Evolutionary conservation across 768 basidiomycete genomes (phyloP).

Genomic region (Xanthoconium stramineum): DNA sequence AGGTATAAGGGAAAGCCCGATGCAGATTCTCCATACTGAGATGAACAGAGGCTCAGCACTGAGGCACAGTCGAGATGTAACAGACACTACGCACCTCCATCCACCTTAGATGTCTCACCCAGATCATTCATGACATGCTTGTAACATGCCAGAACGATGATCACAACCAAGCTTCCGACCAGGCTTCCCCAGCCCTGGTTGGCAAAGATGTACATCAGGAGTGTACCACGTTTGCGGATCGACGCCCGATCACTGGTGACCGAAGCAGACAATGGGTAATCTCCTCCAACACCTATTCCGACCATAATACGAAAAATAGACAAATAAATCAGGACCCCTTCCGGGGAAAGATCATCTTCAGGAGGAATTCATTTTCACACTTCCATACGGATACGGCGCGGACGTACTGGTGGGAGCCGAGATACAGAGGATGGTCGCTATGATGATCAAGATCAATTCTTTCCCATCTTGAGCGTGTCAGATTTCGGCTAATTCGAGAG

Average conservation of each 20-base stretch:
- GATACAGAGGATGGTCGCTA: constrained; percentile 70
- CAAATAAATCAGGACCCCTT: constrained; percentile 58
- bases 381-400: background rate
- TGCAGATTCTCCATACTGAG: constrained; percentile 66
- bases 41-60: background rate
- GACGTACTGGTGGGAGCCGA: constrained; percentile 57
- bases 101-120: constrained; percentile 59
- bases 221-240: constrained; percentile 63
- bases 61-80: background rate
- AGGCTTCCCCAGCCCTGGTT: constrained; percentile 80
- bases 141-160: constrained; percentile 64
- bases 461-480: constrained; percentile 52
- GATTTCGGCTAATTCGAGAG: background rate
- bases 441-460: constrained; percentile 76
- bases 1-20: constrained; percentile 74
- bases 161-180: constrained; percentile 56
- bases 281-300: constrained; percentile 76
- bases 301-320: constrained; percentile 66
- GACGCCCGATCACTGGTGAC: constrained; percentile 65
- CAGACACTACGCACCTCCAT: constrained; percentile 50
- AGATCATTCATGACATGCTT: constrained; percentile 59
- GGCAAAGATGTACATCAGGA: constrained; percentile 75
- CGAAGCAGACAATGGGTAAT: constrained; percentile 75
- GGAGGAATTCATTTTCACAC: background rate
- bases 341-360: constrained; percentile 48